Base-by-base conservation (phyloP, 352 stramenopile genomes). In the Globisporangium orthogonon region DNA sequence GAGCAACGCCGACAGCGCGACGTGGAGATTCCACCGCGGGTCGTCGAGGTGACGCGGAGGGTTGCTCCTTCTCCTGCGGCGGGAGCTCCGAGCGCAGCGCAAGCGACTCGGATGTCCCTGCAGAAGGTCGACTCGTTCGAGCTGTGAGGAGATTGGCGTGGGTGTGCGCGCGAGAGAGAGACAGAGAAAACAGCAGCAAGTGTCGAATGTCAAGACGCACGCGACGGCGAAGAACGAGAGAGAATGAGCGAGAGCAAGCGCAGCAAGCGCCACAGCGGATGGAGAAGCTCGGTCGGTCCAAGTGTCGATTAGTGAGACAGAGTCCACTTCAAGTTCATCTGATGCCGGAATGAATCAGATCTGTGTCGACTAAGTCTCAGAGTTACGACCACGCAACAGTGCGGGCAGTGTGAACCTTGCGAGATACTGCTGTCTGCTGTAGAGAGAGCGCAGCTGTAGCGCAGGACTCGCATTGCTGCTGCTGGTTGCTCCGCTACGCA, bases 1-100 rank as follows among this genome's bases (percentile, higher is more conserved):
- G 69, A 86, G 45, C 74, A 87, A 44, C 63, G 62, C 45, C 58
- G 54, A 52, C 66, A 82, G 54, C 65, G 74, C 35, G 61, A 73
- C 1, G 41, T 58, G 5, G 50, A 58, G 28, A 46, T 58, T 14
- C 59, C 44, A 17, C 48, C 52, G 39, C 59, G 59, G 4, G 59
- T 60, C 7, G 59, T 60, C 4, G 59, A 65, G 39, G 39, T 65
- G 33, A 71, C 75, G 56, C 72, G 72, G 58, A 68, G 74, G 49
- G 68, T n/a, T 13, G 54, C 53, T 2, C 44, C 44, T 7, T 37
- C 45, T 1, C n/a, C n/a, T n/a, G n/a, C n/a, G n/a, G n/a, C n/a
- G n/a, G 31, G 15, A 37, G 53, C 51, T 14, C 2, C 41, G 49
- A 44, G 37, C 14, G 37, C 39, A 7, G 41, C 18, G n/a, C 29